Base-by-base conservation (phyloP, 306 rosid species). In the Gleditsia sinensis region DNA sequence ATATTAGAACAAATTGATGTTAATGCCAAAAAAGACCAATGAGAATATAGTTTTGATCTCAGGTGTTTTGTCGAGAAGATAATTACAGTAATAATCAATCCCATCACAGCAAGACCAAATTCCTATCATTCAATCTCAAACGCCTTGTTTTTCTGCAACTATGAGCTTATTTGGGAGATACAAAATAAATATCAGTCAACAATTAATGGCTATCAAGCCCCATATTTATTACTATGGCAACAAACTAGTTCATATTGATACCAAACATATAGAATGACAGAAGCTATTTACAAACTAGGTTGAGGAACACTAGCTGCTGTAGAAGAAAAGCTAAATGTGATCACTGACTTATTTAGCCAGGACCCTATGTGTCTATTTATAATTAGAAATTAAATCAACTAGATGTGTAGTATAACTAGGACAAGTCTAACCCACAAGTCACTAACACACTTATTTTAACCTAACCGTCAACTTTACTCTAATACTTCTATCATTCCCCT, bases 41-140 rank as follows among this genome's bases (percentile, higher is more conserved):
- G 40, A 43, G 17, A 70, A 55, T 45, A 70, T 70, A 55, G 62
- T 54, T n/a, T 62, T 54, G 62, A 53, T 24, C 20, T 27, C 6
- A 12, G 2, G 7, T 12, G 30, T 36, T 20, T 65, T 33, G 6
- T 50, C 28, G 13, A 2, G 14, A 7, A 37, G 25, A 56, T 25
- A 55, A 12, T 30, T 25, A 4, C n/a, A 25, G 17, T 23, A 55
- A 25, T 2, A 55, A 12, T 10, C 34, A 24, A 10, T n/a, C n/a
- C 33, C 34, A 10, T 1, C 59, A 23, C 17, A 49, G 55, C 55
- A 49, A 49, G 24, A 49, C 28, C 58, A 59, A n/a, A 67, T 42
- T 32, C 16, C 69, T 23, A 39, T 68, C 33, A 48, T 63, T 67
- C 51, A 74, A 16, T 67, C 48, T 59, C 76, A 67, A 64, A 17